These are phyloP conservation scores for Exophiala viscosa DNA, from an alignment of 2,329 filamentous ascomycete species.

Conservation along the genomic window DNA sequence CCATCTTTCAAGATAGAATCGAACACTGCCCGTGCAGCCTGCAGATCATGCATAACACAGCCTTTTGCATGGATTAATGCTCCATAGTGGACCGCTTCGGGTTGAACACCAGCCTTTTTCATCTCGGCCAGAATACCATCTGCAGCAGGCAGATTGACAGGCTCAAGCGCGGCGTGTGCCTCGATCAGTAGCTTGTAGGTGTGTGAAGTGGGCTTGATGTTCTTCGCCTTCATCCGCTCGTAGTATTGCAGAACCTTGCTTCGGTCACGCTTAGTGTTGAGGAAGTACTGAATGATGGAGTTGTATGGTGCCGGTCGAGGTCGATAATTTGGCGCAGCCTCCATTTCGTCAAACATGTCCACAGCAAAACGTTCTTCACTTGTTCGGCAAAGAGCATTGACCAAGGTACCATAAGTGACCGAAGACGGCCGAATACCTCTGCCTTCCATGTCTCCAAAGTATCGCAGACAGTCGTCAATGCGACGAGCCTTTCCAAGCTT, in stretches of 20 bases:
- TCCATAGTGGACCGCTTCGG: conserved; percentile 92
- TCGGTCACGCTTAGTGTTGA: conserved; percentile 95
- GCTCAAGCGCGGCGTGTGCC: conserved; percentile 88
- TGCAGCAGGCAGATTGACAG: conserved; percentile 81
- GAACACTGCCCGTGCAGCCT: conserved; percentile 75
- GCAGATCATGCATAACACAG: conserved; percentile 88
- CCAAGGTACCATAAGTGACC: conserved; percentile 96
- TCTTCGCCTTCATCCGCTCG: conserved; percentile 82
- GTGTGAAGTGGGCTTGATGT: conserved; percentile 87
- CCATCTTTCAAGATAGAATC: conserved; percentile 69
- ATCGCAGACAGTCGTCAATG: conserved; percentile 96
- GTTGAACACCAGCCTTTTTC: conserved; percentile 65
- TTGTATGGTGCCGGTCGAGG: conserved; percentile 96
- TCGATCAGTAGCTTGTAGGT: conserved; percentile 98
- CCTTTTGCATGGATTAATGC: conserved; percentile 94
- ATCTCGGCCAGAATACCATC: conserved; percentile 80
- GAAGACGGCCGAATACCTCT: conserved; percentile 92
- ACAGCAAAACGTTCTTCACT: conserved; percentile 97
- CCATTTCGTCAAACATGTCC: conserved; percentile 98
- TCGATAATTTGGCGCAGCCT: conserved; percentile 98
- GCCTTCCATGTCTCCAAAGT: conserved; percentile 95
- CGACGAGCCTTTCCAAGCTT: conserved; percentile 97
- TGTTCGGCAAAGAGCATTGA: conserved; percentile 94
- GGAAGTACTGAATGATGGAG: conserved; percentile 99
- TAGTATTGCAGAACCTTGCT: conserved; percentile 91